phyloP scores from a whole-genome alignment of 1,284 basidiomycete genomes.

The Ustilago loliicola region DNA sequence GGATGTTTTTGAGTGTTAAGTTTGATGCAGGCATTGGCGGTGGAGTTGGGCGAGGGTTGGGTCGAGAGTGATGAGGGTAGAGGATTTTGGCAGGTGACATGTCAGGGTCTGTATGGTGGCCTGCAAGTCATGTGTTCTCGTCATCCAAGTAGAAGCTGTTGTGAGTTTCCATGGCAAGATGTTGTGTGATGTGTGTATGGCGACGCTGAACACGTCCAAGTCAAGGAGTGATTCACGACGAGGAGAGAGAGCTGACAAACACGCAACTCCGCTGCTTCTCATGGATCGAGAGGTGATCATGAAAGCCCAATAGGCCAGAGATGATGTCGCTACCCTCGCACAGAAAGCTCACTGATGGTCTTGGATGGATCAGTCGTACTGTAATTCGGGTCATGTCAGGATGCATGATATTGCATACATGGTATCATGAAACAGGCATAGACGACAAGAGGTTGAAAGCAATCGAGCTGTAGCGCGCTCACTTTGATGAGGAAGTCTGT shows the following conservation, averaged over 20 bases:
- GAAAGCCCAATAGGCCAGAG: not conserved
- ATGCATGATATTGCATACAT: not conserved
- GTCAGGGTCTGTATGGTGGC: not conserved
- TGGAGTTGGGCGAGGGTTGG: not conserved
- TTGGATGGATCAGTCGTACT: not conserved
- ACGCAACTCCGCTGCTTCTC: not conserved
- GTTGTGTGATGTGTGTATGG: not conserved
- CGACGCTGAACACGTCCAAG: not conserved
- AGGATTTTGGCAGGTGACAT: too few species aligned
- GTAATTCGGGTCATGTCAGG: not conserved
- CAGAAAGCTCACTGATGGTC: not conserved
- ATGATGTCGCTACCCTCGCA: not conserved
- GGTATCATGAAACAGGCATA: not conserved
- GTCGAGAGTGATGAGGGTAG: not conserved
- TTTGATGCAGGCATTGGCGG: constrained; percentile 14
- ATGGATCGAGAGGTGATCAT: not conserved
- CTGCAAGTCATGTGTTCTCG: not conserved
- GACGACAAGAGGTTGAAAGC: not conserved
- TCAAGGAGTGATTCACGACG: too few species aligned
- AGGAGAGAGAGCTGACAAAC: too few species aligned
- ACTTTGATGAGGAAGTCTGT: not conserved
- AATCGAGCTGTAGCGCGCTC: not conserved
- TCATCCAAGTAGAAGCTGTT: not conserved
- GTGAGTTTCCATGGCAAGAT: not conserved
- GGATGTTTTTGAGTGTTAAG: constrained; percentile 47